Conservation (phyloP, 495 filamentous ascomycete species). For the Zalerion maritima region DNA sequence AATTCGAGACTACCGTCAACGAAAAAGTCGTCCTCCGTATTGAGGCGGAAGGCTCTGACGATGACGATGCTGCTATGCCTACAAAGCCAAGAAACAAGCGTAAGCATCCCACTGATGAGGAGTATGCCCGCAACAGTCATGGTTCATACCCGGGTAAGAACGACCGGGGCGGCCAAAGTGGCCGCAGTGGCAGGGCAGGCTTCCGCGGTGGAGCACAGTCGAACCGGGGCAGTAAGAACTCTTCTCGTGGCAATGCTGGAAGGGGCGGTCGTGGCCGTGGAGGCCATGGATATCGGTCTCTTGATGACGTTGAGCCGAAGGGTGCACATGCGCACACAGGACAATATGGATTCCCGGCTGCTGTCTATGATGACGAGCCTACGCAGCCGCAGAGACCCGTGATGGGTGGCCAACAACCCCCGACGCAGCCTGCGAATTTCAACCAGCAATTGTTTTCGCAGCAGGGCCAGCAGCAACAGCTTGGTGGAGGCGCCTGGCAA, state of each 20-base stretch:
- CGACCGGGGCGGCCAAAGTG: constrained; percentile 21
- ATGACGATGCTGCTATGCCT: constrained; percentile 37
- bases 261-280: constrained; percentile 32
- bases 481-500: no score
- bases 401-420: no score
- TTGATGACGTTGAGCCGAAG: constrained; percentile 27
- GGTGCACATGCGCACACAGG: no score
- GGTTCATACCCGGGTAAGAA: constrained; percentile 27
- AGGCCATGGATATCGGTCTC: constrained; percentile 28
- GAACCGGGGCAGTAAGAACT: constrained; percentile 5
- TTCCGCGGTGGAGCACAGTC: constrained; percentile 11
- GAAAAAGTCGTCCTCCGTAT: constrained; percentile 75
- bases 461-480: no score
- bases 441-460: no score
- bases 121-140: constrained; percentile 18
- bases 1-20: constrained; percentile 66
- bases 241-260: constrained; percentile 21
- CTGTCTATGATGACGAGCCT: no score
- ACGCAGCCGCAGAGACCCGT: no score
- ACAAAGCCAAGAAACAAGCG: constrained; percentile 44
- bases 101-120: constrained; percentile 37
- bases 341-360: no score
- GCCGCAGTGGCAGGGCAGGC: constrained; percentile 11
- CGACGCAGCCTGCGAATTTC: no score
- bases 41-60: constrained; percentile 47